These are phyloP conservation scores for Millerozyma miso DNA, from an alignment of 805 yeast species.

Conservation along the genomic window DNA sequence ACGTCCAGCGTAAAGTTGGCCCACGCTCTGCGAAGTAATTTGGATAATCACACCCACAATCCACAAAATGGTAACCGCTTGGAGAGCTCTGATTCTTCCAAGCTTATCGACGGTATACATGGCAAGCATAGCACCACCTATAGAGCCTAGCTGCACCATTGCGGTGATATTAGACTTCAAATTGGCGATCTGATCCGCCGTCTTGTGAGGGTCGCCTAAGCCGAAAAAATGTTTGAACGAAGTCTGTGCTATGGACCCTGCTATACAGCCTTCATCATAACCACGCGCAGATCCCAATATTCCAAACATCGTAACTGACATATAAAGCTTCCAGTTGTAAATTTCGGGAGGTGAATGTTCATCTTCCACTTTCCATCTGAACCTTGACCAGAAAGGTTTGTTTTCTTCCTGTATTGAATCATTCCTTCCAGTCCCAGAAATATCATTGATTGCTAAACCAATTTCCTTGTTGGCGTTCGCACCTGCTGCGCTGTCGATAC, in stretches of 20 bases:
- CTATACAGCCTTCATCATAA: conserved; percentile 50
- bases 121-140: conserved; percentile 51
- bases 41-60: conserved; percentile 45
- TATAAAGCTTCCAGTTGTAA: conserved; percentile 43
- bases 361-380: conserved; percentile 10
- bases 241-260: conserved; percentile 42
- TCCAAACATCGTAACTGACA: conserved; percentile 48
- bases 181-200: conserved; percentile 37
- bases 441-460: background rate
- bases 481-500: background rate
- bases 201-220: conserved; percentile 33
- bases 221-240: conserved; percentile 44
- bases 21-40: conserved; percentile 40
- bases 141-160: conserved; percentile 56
- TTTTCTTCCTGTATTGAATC: conserved; percentile 1
- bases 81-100: conserved; percentile 49
- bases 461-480: background rate
- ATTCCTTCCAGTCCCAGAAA: background rate
- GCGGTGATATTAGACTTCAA: conserved; percentile 50
- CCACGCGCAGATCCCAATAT: conserved; percentile 56
- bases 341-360: conserved; percentile 41
- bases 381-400: background rate
- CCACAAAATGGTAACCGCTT: conserved; percentile 41
- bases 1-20: conserved; percentile 54
- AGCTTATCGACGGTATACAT: conserved; percentile 45